phyloP scores from a whole-genome alignment of 768 basidiomycete species.

The Boletus tomentosulus region DNA sequence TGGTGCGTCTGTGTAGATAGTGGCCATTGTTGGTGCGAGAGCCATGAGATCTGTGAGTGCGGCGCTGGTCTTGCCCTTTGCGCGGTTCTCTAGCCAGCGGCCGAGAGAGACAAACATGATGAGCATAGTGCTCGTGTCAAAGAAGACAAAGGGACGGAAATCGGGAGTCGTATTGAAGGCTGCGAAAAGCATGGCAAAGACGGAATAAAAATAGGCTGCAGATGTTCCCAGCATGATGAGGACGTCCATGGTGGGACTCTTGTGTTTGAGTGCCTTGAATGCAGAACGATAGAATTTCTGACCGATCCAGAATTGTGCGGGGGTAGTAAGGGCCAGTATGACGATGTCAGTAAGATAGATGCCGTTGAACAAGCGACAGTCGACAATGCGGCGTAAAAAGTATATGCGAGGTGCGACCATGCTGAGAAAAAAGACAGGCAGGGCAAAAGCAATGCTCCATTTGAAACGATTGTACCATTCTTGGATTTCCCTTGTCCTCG shows the following conservation, averaged over 20 bases:
- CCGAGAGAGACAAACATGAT: conserved; percentile 97
- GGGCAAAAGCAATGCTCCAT: conserved; percentile 70
- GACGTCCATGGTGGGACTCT: conserved; percentile 95
- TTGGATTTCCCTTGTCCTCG: conserved; percentile 84
- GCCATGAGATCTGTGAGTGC: conserved; percentile 96
- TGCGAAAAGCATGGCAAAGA: conserved; percentile 64
- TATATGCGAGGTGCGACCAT: conserved; percentile 78
- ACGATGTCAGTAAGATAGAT: conserved; percentile 82
- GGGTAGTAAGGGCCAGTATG: conserved; percentile 73
- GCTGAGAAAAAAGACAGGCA: conserved; percentile 90
- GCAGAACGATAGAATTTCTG: conserved; percentile 84
- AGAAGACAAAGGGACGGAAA: conserved; percentile 85
- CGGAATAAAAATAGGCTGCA: conserved; percentile 89
- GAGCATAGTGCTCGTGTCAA: conserved; percentile 98
- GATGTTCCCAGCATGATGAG: conserved; percentile 94
- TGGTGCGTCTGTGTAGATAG: conserved; percentile 86
- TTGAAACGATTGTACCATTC: conserved; percentile 83
- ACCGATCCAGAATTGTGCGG: conserved; percentile 92
- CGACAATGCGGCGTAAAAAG: conserved; percentile 51
- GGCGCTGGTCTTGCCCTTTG: conserved; percentile 95
- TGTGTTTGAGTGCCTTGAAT: conserved; percentile 87
- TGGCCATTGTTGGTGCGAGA: conserved; percentile 92
- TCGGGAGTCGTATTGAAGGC: conserved; percentile 58
- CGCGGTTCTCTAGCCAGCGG: conserved; percentile 91
- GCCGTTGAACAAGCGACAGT: conserved; percentile 51